Base-by-base conservation (phyloP, 176 grass and related monocot genomes). In the barley (Hordeum vulgare) region DNA sequence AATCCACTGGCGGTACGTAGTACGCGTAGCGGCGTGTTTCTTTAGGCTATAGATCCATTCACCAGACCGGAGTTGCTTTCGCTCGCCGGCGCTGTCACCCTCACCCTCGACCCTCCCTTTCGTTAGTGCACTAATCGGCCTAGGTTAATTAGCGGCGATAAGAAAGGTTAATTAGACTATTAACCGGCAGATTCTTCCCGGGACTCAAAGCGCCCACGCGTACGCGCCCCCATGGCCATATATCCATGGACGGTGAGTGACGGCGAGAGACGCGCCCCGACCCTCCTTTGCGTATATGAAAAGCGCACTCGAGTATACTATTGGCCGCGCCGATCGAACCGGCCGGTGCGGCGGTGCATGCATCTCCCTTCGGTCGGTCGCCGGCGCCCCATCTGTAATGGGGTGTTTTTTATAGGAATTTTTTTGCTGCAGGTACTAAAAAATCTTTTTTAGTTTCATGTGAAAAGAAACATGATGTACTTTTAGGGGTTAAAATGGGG, bases 221-320 rank as follows among this genome's bases (percentile, higher is more conserved):
- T 71, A 9, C 12, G 44, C 14, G 41, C 40, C 20, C 4, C 35
- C 10, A 11, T 15, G 6, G 63, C 18, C 33, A 28, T 24, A n/a
- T 4, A 73, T 2, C 14, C 9, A 26, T 14, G 3, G 40, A 21
- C 39, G n/a, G 11, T 4, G 18, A 9, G 11, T 4, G 18, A 9
- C 23, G 35, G 31, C 7, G 28, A 39, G 76, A 28, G 67, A 33
- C 64, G 33, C 17, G 31, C 21, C 64, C 15, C 57, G 20, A 57
- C 7, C 75, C 75, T 63, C 40, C 21, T 66, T 84, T 57, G 36
- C 58, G 66, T 75, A 39, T 67, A 28, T 60, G 58, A 51, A 86
- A 86, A 66, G 66, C 27, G 66, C 79, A 60, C 23, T 53, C 40
- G 25, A 61, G 53, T 21, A 66, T 47, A 33, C 29, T 21, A 56